These are phyloP conservation scores for Podaxis mareebaensis DNA, from an alignment of 768 basidiomycete genomes.

Conservation along the genomic window DNA sequence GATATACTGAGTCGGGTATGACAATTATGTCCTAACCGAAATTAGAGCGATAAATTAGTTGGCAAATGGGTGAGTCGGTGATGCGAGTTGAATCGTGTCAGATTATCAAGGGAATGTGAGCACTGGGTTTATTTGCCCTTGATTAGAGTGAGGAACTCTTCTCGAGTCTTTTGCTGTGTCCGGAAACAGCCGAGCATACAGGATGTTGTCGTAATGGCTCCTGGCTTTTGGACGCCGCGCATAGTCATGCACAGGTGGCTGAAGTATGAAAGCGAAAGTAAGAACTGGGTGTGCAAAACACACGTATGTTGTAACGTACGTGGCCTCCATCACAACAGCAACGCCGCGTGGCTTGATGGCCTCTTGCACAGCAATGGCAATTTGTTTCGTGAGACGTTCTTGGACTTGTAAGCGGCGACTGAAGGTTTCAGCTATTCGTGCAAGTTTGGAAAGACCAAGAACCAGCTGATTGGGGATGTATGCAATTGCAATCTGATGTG, in stretches of 20 bases:
- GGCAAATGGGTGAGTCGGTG: constrained; percentile 5
- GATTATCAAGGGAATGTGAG: background rate
- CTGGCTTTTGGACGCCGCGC: constrained; percentile 99
- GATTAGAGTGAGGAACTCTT: constrained; percentile 92
- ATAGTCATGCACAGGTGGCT: constrained; percentile 99
- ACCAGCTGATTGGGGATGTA: constrained; percentile 97
- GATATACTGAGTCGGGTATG: constrained; percentile 10
- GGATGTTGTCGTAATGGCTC: constrained; percentile 90
- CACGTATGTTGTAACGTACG: constrained; percentile 50
- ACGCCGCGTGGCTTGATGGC: constrained; percentile 97
- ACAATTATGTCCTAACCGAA: constrained; percentile 5
- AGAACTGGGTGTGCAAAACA: background rate
- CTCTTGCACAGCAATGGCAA: constrained; percentile 97
- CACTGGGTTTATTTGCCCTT: constrained; percentile 42
- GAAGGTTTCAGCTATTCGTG: constrained; percentile 96
- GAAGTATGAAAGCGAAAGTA: constrained; percentile 8
- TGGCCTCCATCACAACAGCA: constrained; percentile 99
- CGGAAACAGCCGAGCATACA: constrained; percentile 99
- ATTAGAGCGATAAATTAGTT: constrained; percentile 12
- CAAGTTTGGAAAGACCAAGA: constrained; percentile 93
- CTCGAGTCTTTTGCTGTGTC: constrained; percentile 97
- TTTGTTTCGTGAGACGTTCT: constrained; percentile 96
- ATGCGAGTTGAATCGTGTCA: constrained; percentile 19
- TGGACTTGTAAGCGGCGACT: constrained; percentile 95
- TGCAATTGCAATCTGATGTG: constrained; percentile 84